Percentiles rank a stretch among this genome's conserved stretches.
Conservation (phyloP, 2,329 filamentous ascomycete genomes). For the Diaporthe ampelina region DNA sequence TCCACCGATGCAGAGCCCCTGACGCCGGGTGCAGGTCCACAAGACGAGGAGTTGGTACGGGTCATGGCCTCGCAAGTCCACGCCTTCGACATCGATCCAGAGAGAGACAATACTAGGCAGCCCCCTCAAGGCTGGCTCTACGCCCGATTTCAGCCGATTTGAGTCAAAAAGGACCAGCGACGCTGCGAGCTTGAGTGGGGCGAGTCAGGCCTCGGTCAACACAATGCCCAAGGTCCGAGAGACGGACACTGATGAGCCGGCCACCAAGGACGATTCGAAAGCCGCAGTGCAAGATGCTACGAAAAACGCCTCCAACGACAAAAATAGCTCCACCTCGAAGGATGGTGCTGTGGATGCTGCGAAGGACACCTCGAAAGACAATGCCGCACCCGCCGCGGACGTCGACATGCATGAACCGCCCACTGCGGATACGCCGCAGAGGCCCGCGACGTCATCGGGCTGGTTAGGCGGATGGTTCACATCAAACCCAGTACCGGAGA, state of each 20-base stretch:
- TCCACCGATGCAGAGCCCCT: conserved; percentile 6
- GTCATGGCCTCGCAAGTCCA: conserved; percentile 72
- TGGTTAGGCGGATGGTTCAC: conserved; percentile 69
- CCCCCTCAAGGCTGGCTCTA: conserved; percentile 61
- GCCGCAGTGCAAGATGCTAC: background rate
- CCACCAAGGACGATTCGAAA: conserved; percentile 9
- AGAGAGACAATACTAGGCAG: conserved; percentile 73
- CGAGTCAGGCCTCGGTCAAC: conserved; percentile 48
- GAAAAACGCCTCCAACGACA: background rate
- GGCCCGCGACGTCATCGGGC: conserved; percentile 56
- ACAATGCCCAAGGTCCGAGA: conserved; percentile 51
- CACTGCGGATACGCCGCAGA: conserved; percentile 23
- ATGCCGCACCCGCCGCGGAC: background rate
- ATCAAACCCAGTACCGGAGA: conserved; percentile 40
- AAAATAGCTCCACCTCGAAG: background rate
- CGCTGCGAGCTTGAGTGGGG: conserved; percentile 49
- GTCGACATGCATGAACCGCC: conserved; percentile 28
- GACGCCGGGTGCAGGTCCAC: conserved; percentile 56
- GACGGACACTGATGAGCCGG: conserved; percentile 38
- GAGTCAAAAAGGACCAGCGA: conserved; percentile 56
- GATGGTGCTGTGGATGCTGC: background rate
- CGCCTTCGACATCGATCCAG: conserved; percentile 71
- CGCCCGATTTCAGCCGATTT: conserved; percentile 65
- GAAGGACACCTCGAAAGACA: background rate
- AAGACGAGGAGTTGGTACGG: conserved; percentile 74